Evolutionary conservation across 305 asterid species (phyloP).

Genomic region (Galium porrigens): DNA sequence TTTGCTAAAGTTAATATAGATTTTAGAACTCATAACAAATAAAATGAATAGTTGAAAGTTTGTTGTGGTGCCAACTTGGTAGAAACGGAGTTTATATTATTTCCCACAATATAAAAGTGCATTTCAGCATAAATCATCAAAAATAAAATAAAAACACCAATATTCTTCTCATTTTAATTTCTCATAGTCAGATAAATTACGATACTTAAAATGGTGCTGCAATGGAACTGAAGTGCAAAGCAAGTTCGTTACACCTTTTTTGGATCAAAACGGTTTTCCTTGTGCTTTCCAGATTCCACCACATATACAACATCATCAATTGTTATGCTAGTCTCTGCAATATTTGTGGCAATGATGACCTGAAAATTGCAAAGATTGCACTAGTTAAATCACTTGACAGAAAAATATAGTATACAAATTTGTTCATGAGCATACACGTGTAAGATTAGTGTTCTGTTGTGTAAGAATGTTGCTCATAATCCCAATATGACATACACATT

Average conservation of each 20-base stretch:
- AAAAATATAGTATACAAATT: not conserved
- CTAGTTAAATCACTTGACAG: not conserved
- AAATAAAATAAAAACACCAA: too few species aligned
- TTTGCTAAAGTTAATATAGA: too few species aligned
- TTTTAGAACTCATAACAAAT: too few species aligned
- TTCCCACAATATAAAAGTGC: not conserved
- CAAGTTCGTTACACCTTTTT: slow-evolving; percentile 44
- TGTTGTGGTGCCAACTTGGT: too few species aligned
- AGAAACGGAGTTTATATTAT: not conserved
- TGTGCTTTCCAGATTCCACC: slow-evolving; percentile 85
- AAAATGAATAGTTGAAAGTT: too few species aligned
- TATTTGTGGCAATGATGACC: slow-evolving; percentile 92
- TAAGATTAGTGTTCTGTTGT: not conserved
- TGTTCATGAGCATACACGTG: not conserved
- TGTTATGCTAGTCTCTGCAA: slow-evolving; percentile 96
- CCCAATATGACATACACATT: not conserved
- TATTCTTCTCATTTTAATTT: not conserved
- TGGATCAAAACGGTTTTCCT: slow-evolving; percentile 88
- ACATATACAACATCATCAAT: slow-evolving; percentile 92
- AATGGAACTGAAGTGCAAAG: not conserved
- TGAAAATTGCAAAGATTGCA: slow-evolving; percentile 20
- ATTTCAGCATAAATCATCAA: too few species aligned
- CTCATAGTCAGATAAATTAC: not conserved
- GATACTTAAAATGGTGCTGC: not conserved
- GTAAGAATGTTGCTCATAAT: not conserved